Evolutionary conservation across 371 early-diverging fungal genomes (phyloP).

Genomic region (Rhizopus delemar): DNA sequence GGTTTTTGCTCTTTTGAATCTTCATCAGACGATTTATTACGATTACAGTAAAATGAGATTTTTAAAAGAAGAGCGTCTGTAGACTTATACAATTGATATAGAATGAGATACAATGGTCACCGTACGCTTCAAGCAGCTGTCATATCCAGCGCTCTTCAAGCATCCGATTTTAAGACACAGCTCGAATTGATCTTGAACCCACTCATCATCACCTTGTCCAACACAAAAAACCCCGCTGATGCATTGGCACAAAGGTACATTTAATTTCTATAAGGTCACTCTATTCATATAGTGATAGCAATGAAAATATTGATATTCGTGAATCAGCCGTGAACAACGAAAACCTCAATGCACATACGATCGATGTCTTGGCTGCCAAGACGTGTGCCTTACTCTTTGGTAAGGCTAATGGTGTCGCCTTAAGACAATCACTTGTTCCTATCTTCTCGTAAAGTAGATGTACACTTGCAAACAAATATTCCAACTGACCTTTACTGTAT

Average conservation of each 20-base stretch:
- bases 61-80: background rate
- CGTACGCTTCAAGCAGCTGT: conserved; percentile 56
- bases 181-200: conserved; percentile 60
- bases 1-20: conserved; percentile 46
- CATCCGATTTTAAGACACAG: conserved; percentile 57
- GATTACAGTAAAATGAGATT: conserved; percentile 27
- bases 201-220: conserved; percentile 50
- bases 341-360: conserved; percentile 25
- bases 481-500: conserved; percentile 7
- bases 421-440: conserved; percentile 52
- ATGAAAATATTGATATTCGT: conserved; percentile 27
- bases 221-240: conserved; percentile 35
- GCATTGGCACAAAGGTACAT: conserved; percentile 32
- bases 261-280: background rate
- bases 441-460: conserved; percentile 36
- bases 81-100: conserved; percentile 13
- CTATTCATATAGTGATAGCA: conserved; percentile 13
- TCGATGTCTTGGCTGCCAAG: conserved; percentile 40
- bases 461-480: background rate
- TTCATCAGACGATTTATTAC: conserved; percentile 31
- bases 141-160: conserved; percentile 57
- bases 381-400: conserved; percentile 33
- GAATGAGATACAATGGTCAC: conserved; percentile 60
- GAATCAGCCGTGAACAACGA: conserved; percentile 31
- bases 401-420: conserved; percentile 42